Evolutionary conservation across 2,329 filamentous ascomycete species (phyloP).

Genomic region (Trichoderma pleuroti): DNA sequence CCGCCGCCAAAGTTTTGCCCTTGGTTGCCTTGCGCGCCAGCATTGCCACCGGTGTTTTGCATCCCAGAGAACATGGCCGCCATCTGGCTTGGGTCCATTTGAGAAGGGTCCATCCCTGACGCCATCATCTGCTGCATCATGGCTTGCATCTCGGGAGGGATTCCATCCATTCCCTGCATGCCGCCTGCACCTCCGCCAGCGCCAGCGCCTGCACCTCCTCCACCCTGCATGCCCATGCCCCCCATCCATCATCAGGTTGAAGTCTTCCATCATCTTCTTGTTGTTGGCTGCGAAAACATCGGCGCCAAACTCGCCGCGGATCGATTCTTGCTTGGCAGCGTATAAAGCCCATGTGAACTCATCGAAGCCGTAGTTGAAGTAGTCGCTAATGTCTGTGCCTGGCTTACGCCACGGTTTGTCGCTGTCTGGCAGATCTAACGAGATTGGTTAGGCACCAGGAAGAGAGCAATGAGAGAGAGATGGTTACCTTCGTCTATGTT

Average conservation of each 20-base stretch:
- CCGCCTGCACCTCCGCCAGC: conserved; percentile 33
- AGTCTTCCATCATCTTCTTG: conserved; percentile 76
- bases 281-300: conserved; percentile 59
- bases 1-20: conserved; percentile 50
- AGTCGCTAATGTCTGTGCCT: conserved; percentile 90
- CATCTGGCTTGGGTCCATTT: conserved; percentile 61
- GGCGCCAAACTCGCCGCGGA: conserved; percentile 72
- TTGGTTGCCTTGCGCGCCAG: conserved; percentile 47
- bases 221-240: conserved; percentile 44
- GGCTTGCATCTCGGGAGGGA: conserved; percentile 62
- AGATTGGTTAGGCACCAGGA: conserved; percentile 7
- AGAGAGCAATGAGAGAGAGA: conserved; percentile 31
- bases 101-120: conserved; percentile 60
- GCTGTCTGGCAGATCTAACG: conserved; percentile 64
- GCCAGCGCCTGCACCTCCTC: conserved; percentile 31
- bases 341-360: conserved; percentile 98
- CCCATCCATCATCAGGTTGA: conserved; percentile 68
- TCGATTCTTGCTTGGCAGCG: conserved; percentile 77
- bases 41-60: conserved; percentile 45
- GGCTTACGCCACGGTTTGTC: conserved; percentile 95
- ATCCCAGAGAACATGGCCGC: conserved; percentile 58
- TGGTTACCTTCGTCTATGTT: conserved; percentile 69
- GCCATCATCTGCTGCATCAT: conserved; percentile 71
- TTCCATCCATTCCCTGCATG: conserved; percentile 60
- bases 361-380: conserved; percentile 99